Conservation (phyloP, 176 grass and related monocot genomes). For the Cenchrus purpureus region DNA sequence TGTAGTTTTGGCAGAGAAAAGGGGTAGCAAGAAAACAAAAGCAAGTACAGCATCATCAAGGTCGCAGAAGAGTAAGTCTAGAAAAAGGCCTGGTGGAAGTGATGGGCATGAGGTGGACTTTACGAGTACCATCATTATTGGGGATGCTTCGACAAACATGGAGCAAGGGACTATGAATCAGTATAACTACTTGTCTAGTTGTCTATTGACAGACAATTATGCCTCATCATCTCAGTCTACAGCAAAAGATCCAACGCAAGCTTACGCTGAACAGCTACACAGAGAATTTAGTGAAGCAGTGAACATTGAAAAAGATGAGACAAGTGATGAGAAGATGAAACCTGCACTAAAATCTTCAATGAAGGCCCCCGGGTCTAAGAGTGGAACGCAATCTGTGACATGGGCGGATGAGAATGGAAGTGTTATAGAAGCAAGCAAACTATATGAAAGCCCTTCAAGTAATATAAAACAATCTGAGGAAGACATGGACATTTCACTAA, state of each 20-base stretch:
- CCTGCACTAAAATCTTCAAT: conserved; percentile 72
- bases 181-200: conserved; percentile 41
- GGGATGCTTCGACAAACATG: conserved; percentile 41
- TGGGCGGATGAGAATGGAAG: conserved; percentile 68
- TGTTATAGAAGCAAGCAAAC: conserved; percentile 44
- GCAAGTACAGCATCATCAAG: conserved; percentile 48
- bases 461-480: conserved; percentile 38
- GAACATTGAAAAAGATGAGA: conserved; percentile 39
- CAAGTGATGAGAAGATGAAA: conserved; percentile 38
- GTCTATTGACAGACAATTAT: conserved; percentile 21
- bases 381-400: conserved; percentile 52
- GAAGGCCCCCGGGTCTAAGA: conserved; percentile 59
- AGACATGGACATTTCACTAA: conserved; percentile 54
- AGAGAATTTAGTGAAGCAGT: conserved; percentile 42
- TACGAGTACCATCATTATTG: conserved; percentile 47
- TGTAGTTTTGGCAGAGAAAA: conserved; percentile 58
- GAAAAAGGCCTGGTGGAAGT: conserved; percentile 34
- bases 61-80: conserved; percentile 49
- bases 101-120: conserved; percentile 42
- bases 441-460: conserved; percentile 43
- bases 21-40: conserved; percentile 54
- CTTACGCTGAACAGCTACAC: conserved; percentile 24
- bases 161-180: conserved; percentile 24
- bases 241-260: conserved; percentile 17
- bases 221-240: conserved; percentile 30